Evolutionary conservation across 805 yeast species (phyloP).

Genomic region (Teunomyces barrocoloradensis): DNA sequence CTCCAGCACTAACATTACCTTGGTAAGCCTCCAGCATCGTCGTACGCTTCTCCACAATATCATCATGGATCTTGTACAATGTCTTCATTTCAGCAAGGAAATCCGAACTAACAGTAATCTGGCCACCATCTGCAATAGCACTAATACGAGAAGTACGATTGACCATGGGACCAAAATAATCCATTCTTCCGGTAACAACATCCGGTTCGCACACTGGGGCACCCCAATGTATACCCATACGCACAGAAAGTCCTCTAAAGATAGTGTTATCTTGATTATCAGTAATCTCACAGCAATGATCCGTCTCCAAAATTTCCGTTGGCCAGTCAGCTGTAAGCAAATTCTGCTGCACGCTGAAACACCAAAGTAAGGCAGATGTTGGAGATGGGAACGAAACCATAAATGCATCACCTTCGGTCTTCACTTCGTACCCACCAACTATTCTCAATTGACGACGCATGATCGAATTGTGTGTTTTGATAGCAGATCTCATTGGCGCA

Average conservation of each 20-base stretch:
- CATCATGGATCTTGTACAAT: slow-evolving; percentile 48
- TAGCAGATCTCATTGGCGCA: slow-evolving; percentile 93
- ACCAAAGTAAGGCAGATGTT: slow-evolving; percentile 87
- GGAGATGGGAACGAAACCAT: slow-evolving; percentile 97
- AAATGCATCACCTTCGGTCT: slow-evolving; percentile 98
- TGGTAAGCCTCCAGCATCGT: slow-evolving; percentile 42
- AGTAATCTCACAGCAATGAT: slow-evolving; percentile 76
- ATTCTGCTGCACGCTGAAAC: slow-evolving; percentile 87
- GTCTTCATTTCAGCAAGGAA: slow-evolving; percentile 69
- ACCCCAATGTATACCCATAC: slow-evolving; percentile 99
- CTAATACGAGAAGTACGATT: slow-evolving; percentile 91
- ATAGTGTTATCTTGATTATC: slow-evolving; percentile 61
- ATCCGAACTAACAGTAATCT: slow-evolving; percentile 82
- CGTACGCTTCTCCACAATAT: slow-evolving; percentile 26
- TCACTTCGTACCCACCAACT: slow-evolving; percentile 96
- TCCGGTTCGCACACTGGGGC: slow-evolving; percentile 94
- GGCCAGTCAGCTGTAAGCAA: slow-evolving; percentile 91
- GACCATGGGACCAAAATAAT: slow-evolving; percentile 98
- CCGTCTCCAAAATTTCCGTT: slow-evolving; percentile 77
- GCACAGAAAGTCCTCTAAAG: slow-evolving; percentile 86
- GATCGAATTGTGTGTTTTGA: slow-evolving; percentile 86
- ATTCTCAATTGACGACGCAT: slow-evolving; percentile 92
- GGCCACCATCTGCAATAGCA: slow-evolving; percentile 98
- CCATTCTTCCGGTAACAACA: slow-evolving; percentile 95
- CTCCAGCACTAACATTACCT: slow-evolving; percentile 48